Conservation (phyloP, 345 rosid genomes). For the Syzygium aromaticum region DNA sequence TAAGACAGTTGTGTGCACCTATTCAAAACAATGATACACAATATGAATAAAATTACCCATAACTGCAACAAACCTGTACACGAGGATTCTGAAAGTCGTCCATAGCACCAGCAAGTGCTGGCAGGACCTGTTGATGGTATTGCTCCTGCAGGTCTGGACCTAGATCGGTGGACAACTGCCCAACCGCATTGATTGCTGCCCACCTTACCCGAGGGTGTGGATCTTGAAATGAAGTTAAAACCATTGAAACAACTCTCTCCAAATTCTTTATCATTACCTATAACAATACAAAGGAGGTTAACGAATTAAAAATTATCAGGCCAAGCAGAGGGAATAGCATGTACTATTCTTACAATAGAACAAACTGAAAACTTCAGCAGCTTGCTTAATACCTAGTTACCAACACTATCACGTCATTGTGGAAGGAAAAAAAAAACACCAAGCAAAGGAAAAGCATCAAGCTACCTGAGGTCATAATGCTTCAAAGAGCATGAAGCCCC, state of each 20-base stretch:
- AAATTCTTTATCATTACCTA: conserved; percentile 92
- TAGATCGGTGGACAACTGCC: conserved; percentile 95
- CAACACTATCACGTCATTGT: background rate
- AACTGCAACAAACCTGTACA: conserved; percentile 61
- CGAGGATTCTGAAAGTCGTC: conserved; percentile 97
- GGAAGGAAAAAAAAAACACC: background rate
- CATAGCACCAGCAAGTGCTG: conserved; percentile 86
- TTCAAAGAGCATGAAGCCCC: background rate
- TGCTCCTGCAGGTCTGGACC: conserved; percentile 99
- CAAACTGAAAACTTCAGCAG: background rate
- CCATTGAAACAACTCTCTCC: conserved; percentile 86
- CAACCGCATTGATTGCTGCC: conserved; percentile 99
- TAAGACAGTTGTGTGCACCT: background rate
- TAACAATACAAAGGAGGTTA: conserved; percentile 1
- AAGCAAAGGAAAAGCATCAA: background rate
- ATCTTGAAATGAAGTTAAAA: conserved; percentile 71
- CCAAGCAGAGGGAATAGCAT: background rate
- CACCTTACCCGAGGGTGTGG: conserved; percentile 96
- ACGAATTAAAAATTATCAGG: background rate
- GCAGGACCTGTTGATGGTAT: conserved; percentile 77
- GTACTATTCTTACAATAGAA: background rate
- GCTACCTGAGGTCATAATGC: background rate
- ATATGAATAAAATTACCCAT: background rate
- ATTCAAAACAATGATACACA: background rate
- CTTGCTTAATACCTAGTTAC: background rate